Base-by-base conservation (phyloP, 139 green algal species). In the Tetradesmus obliquus region DNA sequence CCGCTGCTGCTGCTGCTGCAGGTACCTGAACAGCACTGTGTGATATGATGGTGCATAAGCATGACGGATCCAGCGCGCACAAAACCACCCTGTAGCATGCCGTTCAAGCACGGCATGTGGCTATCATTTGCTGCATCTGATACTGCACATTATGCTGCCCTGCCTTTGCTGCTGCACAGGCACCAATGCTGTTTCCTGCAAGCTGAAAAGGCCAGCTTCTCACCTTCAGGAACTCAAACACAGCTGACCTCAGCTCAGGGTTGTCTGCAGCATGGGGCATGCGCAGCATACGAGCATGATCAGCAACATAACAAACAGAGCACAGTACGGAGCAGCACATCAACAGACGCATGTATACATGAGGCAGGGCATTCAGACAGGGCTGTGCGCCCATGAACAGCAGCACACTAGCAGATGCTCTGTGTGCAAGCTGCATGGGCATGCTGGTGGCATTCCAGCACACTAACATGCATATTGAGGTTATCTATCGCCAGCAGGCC, bases 211-310 rank as follows among this genome's bases (percentile, higher is more conserved):
- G 17, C n/a, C n/a, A 45, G 20, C 22, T 9, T 53, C 74, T 58
- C 81, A 94, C 96, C 95, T 97, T 97, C 17, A 99, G 82, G 91
- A 98, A 97, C 2, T 98, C 95, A 54, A 96, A 95, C 5, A 98
- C 96, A 9, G 60, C 76, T 12, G 92, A 82, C 0, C 97, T 74
- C 51, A 99, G 89, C 62, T 97, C 94, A 1, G 92, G 20, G 86
- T 98, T 98, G 90, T 98, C 97, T 22, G 96, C 89, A 22, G 32
- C n/a, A n/a, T 66, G 80, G 51, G 20, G 10, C 60, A 71, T 71
- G 17, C 66, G 12, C 13, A 74, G 12, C 32, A 45, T 45, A 45
- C 32, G 32, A 45, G 32, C 32, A 45, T 45, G 32, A 45, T 45
- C 32, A 45, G 32, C 32, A 45, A 45, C 32, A 24, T 3, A 13